Base-by-base conservation (phyloP, 305 asterid genomes). In the Stenogyne calaminthoides region DNA sequence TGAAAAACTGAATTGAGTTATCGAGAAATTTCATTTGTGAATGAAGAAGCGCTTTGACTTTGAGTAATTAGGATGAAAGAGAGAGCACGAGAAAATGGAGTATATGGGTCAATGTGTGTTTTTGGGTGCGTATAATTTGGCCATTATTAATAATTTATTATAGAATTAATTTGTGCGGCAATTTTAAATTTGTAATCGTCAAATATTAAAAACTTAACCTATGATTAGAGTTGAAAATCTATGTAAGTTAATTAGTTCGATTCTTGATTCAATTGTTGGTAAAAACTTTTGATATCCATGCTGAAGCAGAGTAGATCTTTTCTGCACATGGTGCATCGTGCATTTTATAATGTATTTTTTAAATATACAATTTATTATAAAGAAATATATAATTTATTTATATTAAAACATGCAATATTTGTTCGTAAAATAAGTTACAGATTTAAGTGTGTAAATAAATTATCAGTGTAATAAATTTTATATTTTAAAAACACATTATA, bases 11-110 rank as follows among this genome's bases (percentile, higher is more conserved):
- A 27, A 67, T 42, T 42, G 71, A 71, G 27, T 72, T 37, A 18
- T 37, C 18, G 34, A 47, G 60, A 39, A 39, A 9, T 61, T 15
- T 64, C 16, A 20, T 63, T 64, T 37, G 69, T 58, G 65, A 56
- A 63, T 14, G 63, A 55, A 27, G 62, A 64, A 69, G 12, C 57
- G 20, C 52, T n/a, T n/a, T n/a, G n/a, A n/a, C 71, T 73, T 73
- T 60, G 75, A 58, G 74, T 60, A 66, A 73, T 62, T 64, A 12
- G 72, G 81, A 71, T 63, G 70, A 76, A 60, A 59, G 61, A 18
- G 39, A 66, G 39, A 66, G 52, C 66, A 16, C 83, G 39, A 57
- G 25, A 32, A 55, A 64, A 75, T 66, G 65, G 42, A 32, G 64
- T 46, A 57, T 42, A 54, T 72, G 71, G 4, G 36, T 32, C 0